Evolutionary conservation across 257 asterid species (phyloP), one percentile per base, ranked within the genome.

Genomic region (Linderniella brevidens): DNA sequence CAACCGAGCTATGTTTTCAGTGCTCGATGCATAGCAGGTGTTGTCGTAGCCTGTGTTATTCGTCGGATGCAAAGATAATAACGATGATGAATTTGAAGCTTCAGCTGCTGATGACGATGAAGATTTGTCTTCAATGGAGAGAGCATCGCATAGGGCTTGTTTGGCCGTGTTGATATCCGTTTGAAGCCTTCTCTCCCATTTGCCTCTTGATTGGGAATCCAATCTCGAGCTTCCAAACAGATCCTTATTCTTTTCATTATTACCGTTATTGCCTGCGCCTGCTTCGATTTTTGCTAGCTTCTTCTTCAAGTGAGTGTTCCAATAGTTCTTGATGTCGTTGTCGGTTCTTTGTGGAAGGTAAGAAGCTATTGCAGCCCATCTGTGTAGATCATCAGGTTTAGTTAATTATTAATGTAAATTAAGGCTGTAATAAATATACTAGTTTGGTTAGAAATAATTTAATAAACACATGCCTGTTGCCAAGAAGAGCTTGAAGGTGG

Each of bases 341-440:
- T 83, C 94, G 8, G 94, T 83, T 72, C 94, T 72, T 58, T 83
- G 85, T 0, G 88, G 88, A 4, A 83, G 76, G 54, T 83, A 83
- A 5, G 88, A 74, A 54, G 94, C 92, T 53, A 83, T 79, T 37
- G 94, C 88, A 18, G 94, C 94, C 94, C 94, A 83, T 63, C 94
- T 83, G 80, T 9, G 42, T 38, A 29, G 32, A 17, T 3, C 15
- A 47, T 11, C 37, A 47, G 8, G 6, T 14, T 19, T 47, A 19
- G 20, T 19, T 11, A 47, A 4, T 47, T 1, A 12, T 8, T 11
- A 9, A 14, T 9, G 1, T 8, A 14, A 25, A 25, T 25, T 25
- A 25, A 25, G 32, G 6, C n/a, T n/a, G n/a, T 11, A 20, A 1
- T 0, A 4, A 42, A 17, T 10, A 17, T 4, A 36, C 4, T 16